These are phyloP conservation scores for Ganoderma lingzhi DNA, from an alignment of 1,284 basidiomycete species.

Conservation along the genomic window DNA sequence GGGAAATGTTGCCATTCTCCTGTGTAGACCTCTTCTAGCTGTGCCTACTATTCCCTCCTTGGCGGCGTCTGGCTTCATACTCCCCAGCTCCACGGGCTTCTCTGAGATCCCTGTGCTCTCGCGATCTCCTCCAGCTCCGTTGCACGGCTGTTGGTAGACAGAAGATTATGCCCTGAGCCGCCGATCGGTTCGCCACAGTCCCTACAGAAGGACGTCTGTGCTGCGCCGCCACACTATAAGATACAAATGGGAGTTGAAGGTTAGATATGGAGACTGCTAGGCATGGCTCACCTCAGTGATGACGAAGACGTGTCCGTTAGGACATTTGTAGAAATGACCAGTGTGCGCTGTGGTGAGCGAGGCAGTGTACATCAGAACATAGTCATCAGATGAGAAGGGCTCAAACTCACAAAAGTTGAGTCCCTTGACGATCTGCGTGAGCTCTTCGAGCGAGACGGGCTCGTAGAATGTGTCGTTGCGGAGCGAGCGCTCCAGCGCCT, in stretches of 20 bases:
- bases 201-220: constrained; percentile 51
- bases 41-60: too few relatives aligned
- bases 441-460: constrained; percentile 57
- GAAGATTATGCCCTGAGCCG: constrained; percentile 51
- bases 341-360: constrained; percentile 44
- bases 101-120: constrained; percentile 22
- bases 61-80: neutral
- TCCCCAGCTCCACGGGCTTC: constrained; percentile 9
- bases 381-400: constrained; percentile 4
- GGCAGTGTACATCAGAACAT: constrained; percentile 12
- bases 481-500: constrained; percentile 42
- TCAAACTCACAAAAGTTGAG: constrained; percentile 51
- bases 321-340: constrained; percentile 51
- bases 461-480: constrained; percentile 47
- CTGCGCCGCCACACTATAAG: constrained; percentile 62
- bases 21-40: too few relatives aligned
- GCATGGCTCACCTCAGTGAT: constrained; percentile 36
- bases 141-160: constrained; percentile 50
- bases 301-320: constrained; percentile 38
- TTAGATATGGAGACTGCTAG: neutral
- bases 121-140: constrained; percentile 55
- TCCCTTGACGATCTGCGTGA: constrained; percentile 51
- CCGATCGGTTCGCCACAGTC: constrained; percentile 64
- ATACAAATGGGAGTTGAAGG: neutral
- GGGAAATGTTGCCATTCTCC: too few relatives aligned